A percentile compares a stretch with the other conserved stretches of the same genome.
These are phyloP conservation scores for Spathaspora hagerdaliae DNA, from an alignment of 805 yeast genomes.

Conservation along the genomic window DNA sequence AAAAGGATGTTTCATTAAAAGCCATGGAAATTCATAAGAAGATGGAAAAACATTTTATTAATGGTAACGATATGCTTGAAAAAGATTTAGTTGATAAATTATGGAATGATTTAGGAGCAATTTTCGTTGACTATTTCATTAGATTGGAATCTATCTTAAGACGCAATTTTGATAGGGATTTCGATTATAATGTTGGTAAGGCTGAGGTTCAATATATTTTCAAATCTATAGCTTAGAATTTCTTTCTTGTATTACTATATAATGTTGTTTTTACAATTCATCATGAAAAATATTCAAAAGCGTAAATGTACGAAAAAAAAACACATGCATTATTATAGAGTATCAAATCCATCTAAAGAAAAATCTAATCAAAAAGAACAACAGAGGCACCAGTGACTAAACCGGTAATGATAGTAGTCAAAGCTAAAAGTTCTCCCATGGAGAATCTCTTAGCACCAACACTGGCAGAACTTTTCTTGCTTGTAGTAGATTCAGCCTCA, in stretches of 20 bases:
- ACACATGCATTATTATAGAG: too few relatives aligned
- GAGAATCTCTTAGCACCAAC: constrained; percentile 5
- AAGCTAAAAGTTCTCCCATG: constrained; percentile 25
- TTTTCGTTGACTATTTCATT: constrained; percentile 52
- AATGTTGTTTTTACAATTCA: too few relatives aligned
- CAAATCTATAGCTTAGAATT: constrained; percentile 14
- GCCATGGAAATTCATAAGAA: constrained; percentile 53
- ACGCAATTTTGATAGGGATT: constrained; percentile 48
- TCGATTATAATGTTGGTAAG: constrained; percentile 47
- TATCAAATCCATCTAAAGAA: too few relatives aligned
- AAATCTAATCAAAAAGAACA: constrained; percentile 12
- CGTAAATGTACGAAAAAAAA: too few relatives aligned
- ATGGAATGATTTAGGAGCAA: constrained; percentile 68
- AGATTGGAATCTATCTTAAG: constrained; percentile 53
- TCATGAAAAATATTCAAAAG: too few relatives aligned
- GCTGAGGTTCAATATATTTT: constrained; percentile 58
- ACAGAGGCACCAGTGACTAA: constrained; percentile 44
- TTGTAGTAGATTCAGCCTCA: constrained; percentile 21
- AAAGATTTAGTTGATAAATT: constrained; percentile 54
- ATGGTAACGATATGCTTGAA: constrained; percentile 42
- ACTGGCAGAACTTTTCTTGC: constrained; percentile 9
- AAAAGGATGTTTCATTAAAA: constrained; percentile 51
- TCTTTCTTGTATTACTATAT: too few relatives aligned
- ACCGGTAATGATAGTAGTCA: constrained; percentile 31
- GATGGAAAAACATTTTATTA: constrained; percentile 52